Percentiles rank a stretch among this genome's conserved stretches.
Conservation (phyloP, 768 basidiomycete species). For the Lentinula guzmanii region DNA sequence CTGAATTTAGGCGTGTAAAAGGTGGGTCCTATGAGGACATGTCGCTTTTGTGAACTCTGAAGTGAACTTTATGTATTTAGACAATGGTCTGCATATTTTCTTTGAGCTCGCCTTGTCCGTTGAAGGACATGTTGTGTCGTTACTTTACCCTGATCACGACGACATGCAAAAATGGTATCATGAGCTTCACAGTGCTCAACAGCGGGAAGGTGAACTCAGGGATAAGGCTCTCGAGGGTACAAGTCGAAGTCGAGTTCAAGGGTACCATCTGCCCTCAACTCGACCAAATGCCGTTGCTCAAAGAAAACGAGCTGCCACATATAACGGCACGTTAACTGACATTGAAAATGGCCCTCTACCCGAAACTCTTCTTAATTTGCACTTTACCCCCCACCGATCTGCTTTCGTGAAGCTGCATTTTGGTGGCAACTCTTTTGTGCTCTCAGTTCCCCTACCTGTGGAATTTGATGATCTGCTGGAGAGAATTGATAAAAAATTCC, state of each 20-base stretch:
- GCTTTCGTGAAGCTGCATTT: slow-evolving; percentile 4
- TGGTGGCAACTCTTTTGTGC: neutral
- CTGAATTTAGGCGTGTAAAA: neutral
- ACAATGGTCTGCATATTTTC: neutral
- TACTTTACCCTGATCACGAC: neutral
- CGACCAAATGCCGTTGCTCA: too few species aligned
- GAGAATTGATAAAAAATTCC: slow-evolving; percentile 4
- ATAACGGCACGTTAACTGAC: neutral
- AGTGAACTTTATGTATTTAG: neutral
- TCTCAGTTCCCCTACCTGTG: neutral
- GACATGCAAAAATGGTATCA: neutral
- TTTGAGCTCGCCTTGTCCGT: neutral
- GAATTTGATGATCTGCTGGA: slow-evolving; percentile 4
- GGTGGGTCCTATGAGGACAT: neutral
- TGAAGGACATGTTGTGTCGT: neutral
- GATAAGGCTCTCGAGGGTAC: neutral
- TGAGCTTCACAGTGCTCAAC: neutral
- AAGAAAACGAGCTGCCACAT: neutral
- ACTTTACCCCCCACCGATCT: neutral
- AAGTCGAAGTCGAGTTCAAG: neutral
- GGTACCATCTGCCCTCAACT: neutral
- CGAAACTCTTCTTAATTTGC: too few species aligned
- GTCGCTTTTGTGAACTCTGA: neutral
- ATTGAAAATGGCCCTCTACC: neutral
- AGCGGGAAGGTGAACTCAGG: neutral